Conservation (phyloP, 768 basidiomycete genomes). For the Psilocybe subaeruginosa region DNA sequence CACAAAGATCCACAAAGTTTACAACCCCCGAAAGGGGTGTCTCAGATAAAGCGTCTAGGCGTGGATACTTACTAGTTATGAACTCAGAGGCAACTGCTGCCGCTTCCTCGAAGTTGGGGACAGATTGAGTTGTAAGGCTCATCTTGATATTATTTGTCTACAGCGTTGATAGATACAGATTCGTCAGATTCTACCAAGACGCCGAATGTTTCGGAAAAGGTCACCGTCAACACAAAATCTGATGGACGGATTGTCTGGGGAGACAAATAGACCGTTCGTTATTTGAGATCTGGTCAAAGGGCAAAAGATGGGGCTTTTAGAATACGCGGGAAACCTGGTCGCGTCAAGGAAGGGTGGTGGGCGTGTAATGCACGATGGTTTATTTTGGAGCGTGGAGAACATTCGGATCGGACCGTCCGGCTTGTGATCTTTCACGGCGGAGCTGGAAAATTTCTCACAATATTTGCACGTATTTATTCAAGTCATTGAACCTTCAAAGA, state of each 20-base stretch:
- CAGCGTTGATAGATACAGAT: neutral
- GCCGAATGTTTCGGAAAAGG: neutral
- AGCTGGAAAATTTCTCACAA: neutral
- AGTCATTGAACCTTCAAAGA: too few species aligned
- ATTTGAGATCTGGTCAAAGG: neutral
- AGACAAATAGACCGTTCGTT: neutral
- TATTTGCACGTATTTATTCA: neutral
- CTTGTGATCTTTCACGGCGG: neutral
- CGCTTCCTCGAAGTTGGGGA: conserved; percentile 46
- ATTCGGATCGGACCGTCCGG: neutral
- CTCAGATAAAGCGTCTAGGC: conserved; percentile 3
- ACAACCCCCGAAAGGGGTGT: conserved; percentile 2
- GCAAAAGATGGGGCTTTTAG: neutral
- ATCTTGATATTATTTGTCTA: conserved; percentile 16
- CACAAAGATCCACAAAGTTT: neutral
- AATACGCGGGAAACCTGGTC: neutral
- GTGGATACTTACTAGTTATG: conserved; percentile 42
- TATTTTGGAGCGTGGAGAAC: neutral
- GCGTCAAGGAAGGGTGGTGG: neutral
- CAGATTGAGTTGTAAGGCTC: conserved; percentile 20
- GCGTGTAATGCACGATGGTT: conserved; percentile 5
- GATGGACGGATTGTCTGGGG: neutral
- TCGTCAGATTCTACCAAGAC: neutral
- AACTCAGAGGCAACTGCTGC: conserved; percentile 46
- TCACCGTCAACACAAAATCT: neutral